Base-by-base conservation (phyloP, 305 asterid genomes). In the Fraxinus ornus region DNA sequence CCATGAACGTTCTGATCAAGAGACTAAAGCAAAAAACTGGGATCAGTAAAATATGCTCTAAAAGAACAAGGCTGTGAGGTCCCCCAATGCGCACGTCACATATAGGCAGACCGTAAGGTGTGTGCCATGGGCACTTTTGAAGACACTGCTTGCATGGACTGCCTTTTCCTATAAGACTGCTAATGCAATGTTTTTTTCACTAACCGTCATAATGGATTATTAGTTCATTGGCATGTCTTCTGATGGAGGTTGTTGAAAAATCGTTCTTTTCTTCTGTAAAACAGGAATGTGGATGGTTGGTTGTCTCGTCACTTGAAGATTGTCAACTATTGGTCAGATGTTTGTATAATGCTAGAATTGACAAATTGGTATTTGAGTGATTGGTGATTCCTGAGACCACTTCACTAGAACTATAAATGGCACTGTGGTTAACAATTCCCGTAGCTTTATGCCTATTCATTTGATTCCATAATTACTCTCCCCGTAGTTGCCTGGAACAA, bases 221-320 rank as follows among this genome's bases (percentile, higher is more conserved):
- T 39, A 6, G 55, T 76, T 85, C 82, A 22, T 41, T 37, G 62
- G 64, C 24, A 13, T 78, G 74, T 66, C 36, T 66, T 66, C 35
- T 66, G 74, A 66, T 66, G 35, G 74, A 66, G 74, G 74, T 10
- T 12, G n/a, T 24, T 9, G 32, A 28, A 28, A 24, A 66, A 28
- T 66, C 28, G 19, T 28, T 66, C 19, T 66, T 24, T 47, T 12
- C 74, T 24, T 28, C 21, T 26, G 74, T 66, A 15, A 26, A 12
- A 24, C 35, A 36, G 71, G 70, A 70, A n/a, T 70, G 37, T 66
- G 74, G 74, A 10, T 26, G n/a, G n/a, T 26, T 28, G 74, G 26
- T 66, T 66, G 32, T 66, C 35, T 66, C 32, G 19, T 66, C 72
- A 66, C 60, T 30, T 28, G 71, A 55, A 52, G 71, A 55, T 74